A percentile compares a stretch with the other conserved stretches of the same genome.
phyloP scores from a whole-genome alignment of 441 rosid species.

The Croton laevigatus region DNA sequence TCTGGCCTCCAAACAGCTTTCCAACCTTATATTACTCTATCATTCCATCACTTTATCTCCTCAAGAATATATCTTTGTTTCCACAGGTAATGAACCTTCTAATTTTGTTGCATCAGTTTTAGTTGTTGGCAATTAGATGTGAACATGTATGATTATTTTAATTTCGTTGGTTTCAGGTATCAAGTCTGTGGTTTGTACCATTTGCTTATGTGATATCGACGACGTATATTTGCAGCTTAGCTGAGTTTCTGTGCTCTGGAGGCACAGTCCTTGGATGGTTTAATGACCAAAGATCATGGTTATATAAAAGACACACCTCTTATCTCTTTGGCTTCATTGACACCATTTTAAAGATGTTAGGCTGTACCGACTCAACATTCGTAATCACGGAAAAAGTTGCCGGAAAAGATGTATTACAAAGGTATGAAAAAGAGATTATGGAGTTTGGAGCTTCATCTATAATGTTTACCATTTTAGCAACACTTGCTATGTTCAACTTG shows the following conservation, averaged over 20 bases:
- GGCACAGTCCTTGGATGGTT: slow-evolving; percentile 75
- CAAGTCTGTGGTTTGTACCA: slow-evolving; percentile 57
- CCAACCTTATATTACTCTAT: slow-evolving; percentile 43
- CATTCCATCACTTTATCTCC: slow-evolving; percentile 54
- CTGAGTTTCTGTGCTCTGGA: slow-evolving; percentile 45
- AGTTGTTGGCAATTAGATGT: too few species aligned
- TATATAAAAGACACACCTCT: slow-evolving; percentile 57
- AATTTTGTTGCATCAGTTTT: too few species aligned
- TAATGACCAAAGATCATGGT: slow-evolving; percentile 66
- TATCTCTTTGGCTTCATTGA: slow-evolving; percentile 51
- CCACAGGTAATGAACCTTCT: slow-evolving; percentile 42
- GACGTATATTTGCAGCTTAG: slow-evolving; percentile 35
- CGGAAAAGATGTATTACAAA: slow-evolving; percentile 43
- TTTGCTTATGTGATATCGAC: slow-evolving; percentile 44
- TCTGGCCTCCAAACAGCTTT: slow-evolving; percentile 47
- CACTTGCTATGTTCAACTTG: slow-evolving; percentile 52
- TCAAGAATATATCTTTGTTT: slow-evolving; percentile 53
- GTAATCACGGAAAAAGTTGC: slow-evolving; percentile 58
- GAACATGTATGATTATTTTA: not conserved
- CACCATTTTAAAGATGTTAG: slow-evolving; percentile 32
- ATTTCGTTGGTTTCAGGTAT: slow-evolving; percentile 33
- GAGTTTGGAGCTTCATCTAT: slow-evolving; percentile 65
- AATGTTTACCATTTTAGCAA: slow-evolving; percentile 49
- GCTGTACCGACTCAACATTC: slow-evolving; percentile 44
- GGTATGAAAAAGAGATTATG: slow-evolving; percentile 54